phyloP scores from a whole-genome alignment of 257 asterid genomes.

The Solanum verrucosum region DNA sequence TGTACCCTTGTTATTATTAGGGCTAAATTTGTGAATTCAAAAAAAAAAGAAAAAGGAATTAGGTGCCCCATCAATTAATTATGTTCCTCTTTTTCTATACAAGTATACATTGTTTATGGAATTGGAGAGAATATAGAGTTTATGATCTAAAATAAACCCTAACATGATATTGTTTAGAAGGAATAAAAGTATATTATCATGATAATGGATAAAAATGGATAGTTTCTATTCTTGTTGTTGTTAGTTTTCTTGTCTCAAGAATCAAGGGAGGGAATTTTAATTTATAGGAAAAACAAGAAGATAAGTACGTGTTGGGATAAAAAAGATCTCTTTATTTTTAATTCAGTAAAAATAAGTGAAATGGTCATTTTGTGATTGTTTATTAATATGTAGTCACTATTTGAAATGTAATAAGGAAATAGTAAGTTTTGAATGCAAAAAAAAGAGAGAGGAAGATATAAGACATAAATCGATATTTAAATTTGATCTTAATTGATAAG shows the following conservation, averaged over 20 bases:
- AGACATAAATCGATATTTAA: no score
- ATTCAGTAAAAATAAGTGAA: not conserved
- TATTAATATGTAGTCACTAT: not conserved
- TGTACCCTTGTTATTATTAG: not conserved
- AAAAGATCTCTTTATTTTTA: no score
- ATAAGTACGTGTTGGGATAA: rapidly evolving
- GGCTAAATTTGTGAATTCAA: not conserved
- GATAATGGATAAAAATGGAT: not conserved
- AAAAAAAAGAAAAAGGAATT: not conserved
- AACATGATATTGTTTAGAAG: not conserved
- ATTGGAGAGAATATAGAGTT: not conserved
- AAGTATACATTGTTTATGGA: not conserved
- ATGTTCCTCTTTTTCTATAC: not conserved
- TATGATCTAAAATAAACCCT: not conserved
- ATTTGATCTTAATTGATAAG: no score
- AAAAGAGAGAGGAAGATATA: no score
- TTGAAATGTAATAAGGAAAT: not conserved
- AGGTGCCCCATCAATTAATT: not conserved
- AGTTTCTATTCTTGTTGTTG: not conserved
- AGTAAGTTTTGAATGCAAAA: not conserved
- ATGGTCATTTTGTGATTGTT: no score
- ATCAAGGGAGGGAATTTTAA: not conserved
- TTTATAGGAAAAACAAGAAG: not conserved
- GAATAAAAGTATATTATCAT: not conserved
- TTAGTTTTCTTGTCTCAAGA: not conserved